Evolutionary conservation across 768 basidiomycete genomes (phyloP).

Genomic region (Boletus rubescentipes): DNA sequence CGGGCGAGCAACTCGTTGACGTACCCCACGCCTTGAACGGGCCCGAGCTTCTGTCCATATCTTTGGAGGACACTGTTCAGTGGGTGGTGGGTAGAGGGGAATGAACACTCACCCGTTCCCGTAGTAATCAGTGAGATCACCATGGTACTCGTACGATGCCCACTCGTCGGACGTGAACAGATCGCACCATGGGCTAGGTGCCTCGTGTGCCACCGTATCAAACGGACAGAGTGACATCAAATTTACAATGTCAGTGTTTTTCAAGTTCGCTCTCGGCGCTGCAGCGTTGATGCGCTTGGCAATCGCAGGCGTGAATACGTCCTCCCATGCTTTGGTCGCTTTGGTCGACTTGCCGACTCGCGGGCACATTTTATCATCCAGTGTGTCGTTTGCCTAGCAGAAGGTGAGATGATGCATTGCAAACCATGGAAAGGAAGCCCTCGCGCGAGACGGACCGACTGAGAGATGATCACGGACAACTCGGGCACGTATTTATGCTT

Average conservation of each 20-base stretch:
- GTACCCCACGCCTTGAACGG: conserved; percentile 80
- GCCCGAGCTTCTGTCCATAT: conserved; percentile 67
- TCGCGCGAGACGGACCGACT: conserved; percentile 40
- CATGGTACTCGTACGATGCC: conserved; percentile 58
- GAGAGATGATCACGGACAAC: conserved; percentile 55
- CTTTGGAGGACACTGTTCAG: conserved; percentile 30
- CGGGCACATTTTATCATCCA: conserved; percentile 66
- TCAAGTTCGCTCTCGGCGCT: conserved; percentile 64
- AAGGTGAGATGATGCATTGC: neutral
- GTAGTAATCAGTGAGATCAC: conserved; percentile 76
- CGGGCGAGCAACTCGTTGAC: conserved; percentile 84
- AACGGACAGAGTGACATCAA: conserved; percentile 76
- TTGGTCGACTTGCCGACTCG: conserved; percentile 41
- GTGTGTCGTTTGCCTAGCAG: conserved; percentile 54
- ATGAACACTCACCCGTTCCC: conserved; percentile 52
- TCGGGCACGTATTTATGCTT: conserved; percentile 41
- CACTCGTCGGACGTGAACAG: conserved; percentile 65
- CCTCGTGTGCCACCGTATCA: conserved; percentile 54
- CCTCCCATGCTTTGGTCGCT: conserved; percentile 50
- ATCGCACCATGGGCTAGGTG: conserved; percentile 61
- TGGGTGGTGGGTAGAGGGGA: no score
- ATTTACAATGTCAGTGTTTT: conserved; percentile 48
- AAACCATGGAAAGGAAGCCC: neutral
- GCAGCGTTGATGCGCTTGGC: conserved; percentile 54
- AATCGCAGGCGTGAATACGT: conserved; percentile 52